Evolutionary conservation across 208 protist genomes (phyloP).

Genomic region (Leishmania amazonensis): DNA sequence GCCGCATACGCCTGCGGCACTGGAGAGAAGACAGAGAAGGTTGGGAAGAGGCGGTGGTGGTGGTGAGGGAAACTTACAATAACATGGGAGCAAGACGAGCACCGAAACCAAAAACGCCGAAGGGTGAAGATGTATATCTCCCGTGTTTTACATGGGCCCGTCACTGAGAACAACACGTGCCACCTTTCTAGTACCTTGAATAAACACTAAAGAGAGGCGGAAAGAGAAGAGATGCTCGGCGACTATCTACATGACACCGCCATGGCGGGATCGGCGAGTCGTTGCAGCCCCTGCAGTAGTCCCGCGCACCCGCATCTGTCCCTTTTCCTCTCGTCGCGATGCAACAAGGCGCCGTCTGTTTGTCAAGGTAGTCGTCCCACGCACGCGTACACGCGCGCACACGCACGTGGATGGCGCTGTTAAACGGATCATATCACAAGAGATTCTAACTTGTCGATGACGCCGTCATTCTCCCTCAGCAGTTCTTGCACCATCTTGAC

Average conservation of each 20-base stretch:
- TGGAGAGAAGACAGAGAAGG: not conserved
- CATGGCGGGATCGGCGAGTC: not conserved
- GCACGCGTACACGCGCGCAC: not conserved
- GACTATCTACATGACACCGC: not conserved
- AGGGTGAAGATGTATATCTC: too few relatives aligned
- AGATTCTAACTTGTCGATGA: constrained; percentile 62
- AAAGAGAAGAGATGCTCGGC: not conserved
- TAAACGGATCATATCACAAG: constrained; percentile 37
- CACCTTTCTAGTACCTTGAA: too few relatives aligned
- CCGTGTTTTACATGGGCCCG: too few relatives aligned
- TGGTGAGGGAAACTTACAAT: too few relatives aligned
- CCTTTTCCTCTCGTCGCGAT: not conserved
- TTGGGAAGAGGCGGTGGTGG: not conserved
- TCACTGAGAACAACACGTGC: too few relatives aligned
- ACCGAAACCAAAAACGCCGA: too few relatives aligned
- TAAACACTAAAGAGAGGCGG: too few relatives aligned
- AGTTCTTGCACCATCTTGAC: constrained; percentile 63
- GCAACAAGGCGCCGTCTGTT: not conserved
- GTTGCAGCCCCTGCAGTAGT: not conserved
- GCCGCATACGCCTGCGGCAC: not conserved
- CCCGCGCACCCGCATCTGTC: too few relatives aligned
- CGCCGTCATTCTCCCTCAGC: constrained; percentile 58
- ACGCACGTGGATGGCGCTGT: not conserved
- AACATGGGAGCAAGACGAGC: too few relatives aligned
- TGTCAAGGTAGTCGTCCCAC: not conserved